These are phyloP conservation scores for Blastocystis sp. DNA, from an alignment of 352 stramenopile genomes.

Conservation along the genomic window DNA sequence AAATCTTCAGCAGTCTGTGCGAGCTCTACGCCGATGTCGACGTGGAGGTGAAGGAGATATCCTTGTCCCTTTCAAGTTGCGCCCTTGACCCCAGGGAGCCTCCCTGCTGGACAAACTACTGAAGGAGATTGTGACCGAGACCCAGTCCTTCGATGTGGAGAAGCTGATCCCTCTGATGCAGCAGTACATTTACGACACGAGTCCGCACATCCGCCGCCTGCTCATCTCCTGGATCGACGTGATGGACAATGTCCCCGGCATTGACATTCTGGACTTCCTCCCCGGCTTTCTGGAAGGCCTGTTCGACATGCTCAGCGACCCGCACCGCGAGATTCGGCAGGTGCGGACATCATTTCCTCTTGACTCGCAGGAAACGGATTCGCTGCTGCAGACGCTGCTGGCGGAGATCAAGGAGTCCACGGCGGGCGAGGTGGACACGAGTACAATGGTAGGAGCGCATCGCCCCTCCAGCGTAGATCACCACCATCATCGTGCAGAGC, in stretches of 20 bases:
- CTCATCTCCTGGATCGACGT: constrained; percentile 96
- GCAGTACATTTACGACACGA: constrained; percentile 97
- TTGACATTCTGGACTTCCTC: constrained; percentile 94
- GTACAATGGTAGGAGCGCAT: constrained; percentile 83
- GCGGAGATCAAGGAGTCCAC: constrained; percentile 89
- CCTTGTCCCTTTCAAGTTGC: not conserved
- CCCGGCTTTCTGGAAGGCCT: constrained; percentile 95
- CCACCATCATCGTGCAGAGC: constrained; percentile 92
- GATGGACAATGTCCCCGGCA: constrained; percentile 94
- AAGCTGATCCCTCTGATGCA: constrained; percentile 97
- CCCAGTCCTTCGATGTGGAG: constrained; percentile 93
- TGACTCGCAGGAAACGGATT: constrained; percentile 33
- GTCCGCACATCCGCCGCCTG: constrained; percentile 97
- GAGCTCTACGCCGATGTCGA: constrained; percentile 97
- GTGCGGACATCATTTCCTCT: constrained; percentile 71
- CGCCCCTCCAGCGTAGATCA: constrained; percentile 3
- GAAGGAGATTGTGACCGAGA: constrained; percentile 98
- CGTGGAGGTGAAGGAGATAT: constrained; percentile 95
- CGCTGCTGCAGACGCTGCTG: constrained; percentile 66
- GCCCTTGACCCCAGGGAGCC: constrained; percentile 73
- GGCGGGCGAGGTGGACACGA: constrained; percentile 88
- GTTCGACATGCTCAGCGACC: constrained; percentile 98
- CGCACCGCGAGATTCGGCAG: constrained; percentile 94
- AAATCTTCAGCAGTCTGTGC: constrained; percentile 94
- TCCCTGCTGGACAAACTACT: constrained; percentile 85